These are phyloP conservation scores for Neonectria coccinea DNA, from an alignment of 2,329 filamentous ascomycete genomes.

Conservation along the genomic window DNA sequence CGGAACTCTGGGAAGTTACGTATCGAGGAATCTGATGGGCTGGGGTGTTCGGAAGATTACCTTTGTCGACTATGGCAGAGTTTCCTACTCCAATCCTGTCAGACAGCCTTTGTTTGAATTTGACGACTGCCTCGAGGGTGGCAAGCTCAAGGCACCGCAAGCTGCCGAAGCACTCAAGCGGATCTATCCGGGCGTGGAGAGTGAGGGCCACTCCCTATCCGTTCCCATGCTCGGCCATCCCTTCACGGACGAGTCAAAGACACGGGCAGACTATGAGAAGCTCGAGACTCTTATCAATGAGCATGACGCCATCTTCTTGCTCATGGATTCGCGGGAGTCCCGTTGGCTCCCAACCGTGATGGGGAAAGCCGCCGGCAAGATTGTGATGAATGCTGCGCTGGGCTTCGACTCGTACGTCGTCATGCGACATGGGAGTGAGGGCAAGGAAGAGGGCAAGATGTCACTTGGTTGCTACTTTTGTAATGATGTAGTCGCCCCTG, in stretches of 20 bases:
- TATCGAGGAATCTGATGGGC: slow-evolving; percentile 89
- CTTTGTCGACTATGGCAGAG: slow-evolving; percentile 91
- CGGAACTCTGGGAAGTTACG: slow-evolving; percentile 93
- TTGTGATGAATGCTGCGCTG: slow-evolving; percentile 95
- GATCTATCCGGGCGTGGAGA: slow-evolving; percentile 92
- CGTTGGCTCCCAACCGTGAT: slow-evolving; percentile 97
- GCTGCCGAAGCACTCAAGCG: slow-evolving; percentile 84
- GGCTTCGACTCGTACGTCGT: slow-evolving; percentile 98
- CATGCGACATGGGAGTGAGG: slow-evolving; percentile 89
- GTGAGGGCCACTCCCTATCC: slow-evolving; percentile 81
- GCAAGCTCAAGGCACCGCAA: slow-evolving; percentile 82
- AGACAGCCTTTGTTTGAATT: slow-evolving; percentile 94
- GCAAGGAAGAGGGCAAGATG: slow-evolving; percentile 65
- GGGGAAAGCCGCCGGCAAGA: slow-evolving; percentile 91
- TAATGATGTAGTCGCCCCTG: slow-evolving; percentile 95
- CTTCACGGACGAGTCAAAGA: slow-evolving; percentile 77
- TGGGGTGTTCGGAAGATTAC: slow-evolving; percentile 97
- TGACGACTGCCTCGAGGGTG: slow-evolving; percentile 87
- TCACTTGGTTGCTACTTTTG: slow-evolving; percentile 97
- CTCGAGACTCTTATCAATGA: slow-evolving; percentile 80
- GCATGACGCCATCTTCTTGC: slow-evolving; percentile 93
- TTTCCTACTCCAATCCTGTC: slow-evolving; percentile 97
- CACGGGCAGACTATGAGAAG: slow-evolving; percentile 79
- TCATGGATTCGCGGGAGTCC: slow-evolving; percentile 96
- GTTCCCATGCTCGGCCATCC: slow-evolving; percentile 98